phyloP scores from a whole-genome alignment of 1,284 basidiomycete species.

The Phylloboletellus chloephorus region DNA sequence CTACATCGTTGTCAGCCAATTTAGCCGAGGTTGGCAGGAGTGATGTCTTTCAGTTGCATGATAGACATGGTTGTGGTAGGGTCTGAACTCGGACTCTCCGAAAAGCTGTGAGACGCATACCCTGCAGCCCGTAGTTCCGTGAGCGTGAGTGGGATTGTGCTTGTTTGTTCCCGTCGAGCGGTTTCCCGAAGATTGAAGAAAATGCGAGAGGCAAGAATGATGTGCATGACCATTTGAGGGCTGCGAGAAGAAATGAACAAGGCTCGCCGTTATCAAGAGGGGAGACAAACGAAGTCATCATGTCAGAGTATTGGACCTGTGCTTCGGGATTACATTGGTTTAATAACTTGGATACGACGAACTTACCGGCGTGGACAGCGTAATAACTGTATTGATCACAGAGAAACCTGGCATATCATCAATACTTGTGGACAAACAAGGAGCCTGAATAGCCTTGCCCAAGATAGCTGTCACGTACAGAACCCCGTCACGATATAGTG shows the following conservation, averaged over 20 bases:
- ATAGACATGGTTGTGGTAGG: neutral
- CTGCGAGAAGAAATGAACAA: slow-evolving; percentile 12
- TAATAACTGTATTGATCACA: slow-evolving; percentile 15
- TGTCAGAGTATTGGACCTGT: slow-evolving; percentile 16
- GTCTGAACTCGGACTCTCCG: neutral
- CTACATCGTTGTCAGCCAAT: too few species aligned
- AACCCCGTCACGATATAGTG: slow-evolving; percentile 23
- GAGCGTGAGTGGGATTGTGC: slow-evolving; percentile 2
- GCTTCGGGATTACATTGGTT: neutral
- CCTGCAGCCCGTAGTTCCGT: slow-evolving; percentile 13
- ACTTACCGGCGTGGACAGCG: slow-evolving; percentile 13
- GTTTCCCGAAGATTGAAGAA: slow-evolving; percentile 28
- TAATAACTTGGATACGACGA: neutral
- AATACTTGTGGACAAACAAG: neutral
- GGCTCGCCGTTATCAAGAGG: neutral
- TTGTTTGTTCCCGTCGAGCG: slow-evolving; percentile 4
- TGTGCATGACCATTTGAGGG: slow-evolving; percentile 23
- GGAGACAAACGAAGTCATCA: slow-evolving; percentile 18
- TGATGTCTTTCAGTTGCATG: neutral
- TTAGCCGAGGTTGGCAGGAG: too few species aligned
- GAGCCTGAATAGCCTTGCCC: slow-evolving; percentile 1
- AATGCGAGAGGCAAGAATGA: slow-evolving; percentile 25
- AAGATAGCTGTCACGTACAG: slow-evolving; percentile 19
- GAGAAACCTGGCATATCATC: slow-evolving; percentile 17
- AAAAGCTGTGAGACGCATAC: slow-evolving; percentile 1